Evolutionary conservation across 2,329 filamentous ascomycete species (phyloP), one percentile per base, ranked within the genome.

Genomic region (Lasiodiplodia citricola): DNA sequence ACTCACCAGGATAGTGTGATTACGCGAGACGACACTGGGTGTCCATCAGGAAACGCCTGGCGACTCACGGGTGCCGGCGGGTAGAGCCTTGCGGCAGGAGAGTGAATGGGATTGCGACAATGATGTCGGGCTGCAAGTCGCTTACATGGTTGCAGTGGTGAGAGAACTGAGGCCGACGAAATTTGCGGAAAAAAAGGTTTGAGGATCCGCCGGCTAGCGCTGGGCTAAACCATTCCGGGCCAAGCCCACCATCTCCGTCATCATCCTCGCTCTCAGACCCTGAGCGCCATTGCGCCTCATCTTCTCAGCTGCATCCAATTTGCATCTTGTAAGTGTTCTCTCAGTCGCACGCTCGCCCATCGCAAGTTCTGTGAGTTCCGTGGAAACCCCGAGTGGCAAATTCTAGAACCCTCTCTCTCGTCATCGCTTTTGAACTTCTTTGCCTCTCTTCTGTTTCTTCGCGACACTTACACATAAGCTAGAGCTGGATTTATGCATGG

Each of bases 101-200:
- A 13, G 23, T 52, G 60, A 21, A 10, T 38, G 28, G 16, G 60
- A 51, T 64, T 31, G 60, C 60, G 60, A 64, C 60, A 31, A 52
- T 3, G 23, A n/a, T 21, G 60, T 52, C 60, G 55, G 65, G 54
- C 65, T 47, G 38, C 38, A 37, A 55, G 41, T 8, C 60, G 31
- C 18, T 67, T 56, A 67, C 65, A 67, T 67, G 55, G 54, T 60
- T 64, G 65, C 41, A n/a, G 41, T 67, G 44, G 31, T 67, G 54
- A 51, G 28, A 52, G 14, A 18, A 38, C 18, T 18, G 41, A 67
- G 38, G 41, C n/a, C 6, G 65, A 38, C 16, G 65, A 67, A 67
- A 28, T 52, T 52, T 67, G 65, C 65, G 65, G 65, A 56, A 50
- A 28, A 67, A 67, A 67, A 67, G 38, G 55, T 31, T n/a, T 41